These are phyloP conservation scores for Fusarium citri DNA, from an alignment of 2,329 filamentous ascomycete species.

Conservation along the genomic window DNA sequence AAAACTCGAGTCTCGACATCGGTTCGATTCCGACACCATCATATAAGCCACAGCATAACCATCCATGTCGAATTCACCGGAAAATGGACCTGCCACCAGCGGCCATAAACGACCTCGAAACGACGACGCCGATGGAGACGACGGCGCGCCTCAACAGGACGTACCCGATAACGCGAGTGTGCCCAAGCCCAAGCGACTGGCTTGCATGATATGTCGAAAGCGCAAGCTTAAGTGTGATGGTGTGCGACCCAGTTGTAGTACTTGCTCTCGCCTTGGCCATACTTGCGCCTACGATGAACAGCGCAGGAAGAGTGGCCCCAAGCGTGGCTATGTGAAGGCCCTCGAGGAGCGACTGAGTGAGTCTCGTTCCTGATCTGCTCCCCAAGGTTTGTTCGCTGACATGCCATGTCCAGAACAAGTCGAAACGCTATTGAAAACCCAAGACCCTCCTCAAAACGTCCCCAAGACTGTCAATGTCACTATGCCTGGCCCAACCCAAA, in stretches of 20 bases:
- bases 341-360: slow-evolving; percentile 91
- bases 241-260: slow-evolving; percentile 84
- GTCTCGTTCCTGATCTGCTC: slow-evolving; percentile 47
- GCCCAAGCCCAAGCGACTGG: slow-evolving; percentile 89
- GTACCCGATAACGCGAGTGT: slow-evolving; percentile 66
- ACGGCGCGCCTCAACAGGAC: slow-evolving; percentile 53
- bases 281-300: slow-evolving; percentile 92
- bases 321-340: slow-evolving; percentile 93
- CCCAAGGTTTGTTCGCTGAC: slow-evolving; percentile 34
- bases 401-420: slow-evolving; percentile 77
- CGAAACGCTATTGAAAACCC: slow-evolving; percentile 87
- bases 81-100: slow-evolving; percentile 52
- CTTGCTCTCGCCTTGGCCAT: slow-evolving; percentile 87
- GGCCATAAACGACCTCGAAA: slow-evolving; percentile 45
- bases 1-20: slow-evolving; percentile 11
- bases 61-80: slow-evolving; percentile 54
- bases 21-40: neutral
- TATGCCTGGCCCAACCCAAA: slow-evolving; percentile 46
- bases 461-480: slow-evolving; percentile 50
- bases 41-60: slow-evolving; percentile 3
- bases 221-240: slow-evolving; percentile 94
- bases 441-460: slow-evolving; percentile 63
- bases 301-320: slow-evolving; percentile 92
- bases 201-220: slow-evolving; percentile 93
- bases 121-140: slow-evolving; percentile 50